These are phyloP conservation scores for Seminavis robusta DNA, from an alignment of 108 stramenopile genomes.

Conservation along the genomic window DNA sequence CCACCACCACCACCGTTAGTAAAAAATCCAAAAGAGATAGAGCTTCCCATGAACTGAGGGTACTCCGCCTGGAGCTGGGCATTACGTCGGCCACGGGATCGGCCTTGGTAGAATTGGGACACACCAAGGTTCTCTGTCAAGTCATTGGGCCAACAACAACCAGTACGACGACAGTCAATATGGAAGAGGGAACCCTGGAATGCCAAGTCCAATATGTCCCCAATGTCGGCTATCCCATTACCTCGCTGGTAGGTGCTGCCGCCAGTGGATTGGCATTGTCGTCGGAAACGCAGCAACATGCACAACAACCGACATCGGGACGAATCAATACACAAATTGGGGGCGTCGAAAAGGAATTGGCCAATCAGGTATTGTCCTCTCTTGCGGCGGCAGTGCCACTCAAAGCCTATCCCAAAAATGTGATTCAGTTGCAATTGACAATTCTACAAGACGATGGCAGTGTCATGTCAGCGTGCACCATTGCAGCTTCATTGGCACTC, in stretches of 20 bases:
- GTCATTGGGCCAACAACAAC: slow-evolving; percentile 44
- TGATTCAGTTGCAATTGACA: slow-evolving; percentile 52
- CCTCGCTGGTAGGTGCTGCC: slow-evolving; percentile 19
- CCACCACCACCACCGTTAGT: too few relatives aligned
- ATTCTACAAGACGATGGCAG: slow-evolving; percentile 82
- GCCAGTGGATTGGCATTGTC: slow-evolving; percentile 16
- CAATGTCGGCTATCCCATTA: slow-evolving; percentile 47
- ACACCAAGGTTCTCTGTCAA: slow-evolving; percentile 72
- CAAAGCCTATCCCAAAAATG: slow-evolving; percentile 46
- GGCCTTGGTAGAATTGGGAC: slow-evolving; percentile 74
- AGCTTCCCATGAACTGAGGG: too few relatives aligned
- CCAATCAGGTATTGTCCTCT: slow-evolving; percentile 43
- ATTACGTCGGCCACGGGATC: too few relatives aligned
- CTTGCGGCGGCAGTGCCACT: slow-evolving; percentile 46
- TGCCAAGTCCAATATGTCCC: slow-evolving; percentile 61
- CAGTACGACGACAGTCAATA: background rate
- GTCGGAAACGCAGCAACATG: slow-evolving; percentile 19
- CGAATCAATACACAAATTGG: slow-evolving; percentile 25
- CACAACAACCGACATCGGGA: slow-evolving; percentile 26
- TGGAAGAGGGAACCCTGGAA: slow-evolving; percentile 26
- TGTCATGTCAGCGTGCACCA: slow-evolving; percentile 58
- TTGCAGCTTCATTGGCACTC: slow-evolving; percentile 68
- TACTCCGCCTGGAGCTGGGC: too few relatives aligned
- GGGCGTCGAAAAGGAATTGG: slow-evolving; percentile 50
- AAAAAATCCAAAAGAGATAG: too few relatives aligned